Evolutionary conservation across 176 grass and related monocot genomes (phyloP), one percentile per base, ranked within the genome.

Genomic region (Triticum turgidum): DNA sequence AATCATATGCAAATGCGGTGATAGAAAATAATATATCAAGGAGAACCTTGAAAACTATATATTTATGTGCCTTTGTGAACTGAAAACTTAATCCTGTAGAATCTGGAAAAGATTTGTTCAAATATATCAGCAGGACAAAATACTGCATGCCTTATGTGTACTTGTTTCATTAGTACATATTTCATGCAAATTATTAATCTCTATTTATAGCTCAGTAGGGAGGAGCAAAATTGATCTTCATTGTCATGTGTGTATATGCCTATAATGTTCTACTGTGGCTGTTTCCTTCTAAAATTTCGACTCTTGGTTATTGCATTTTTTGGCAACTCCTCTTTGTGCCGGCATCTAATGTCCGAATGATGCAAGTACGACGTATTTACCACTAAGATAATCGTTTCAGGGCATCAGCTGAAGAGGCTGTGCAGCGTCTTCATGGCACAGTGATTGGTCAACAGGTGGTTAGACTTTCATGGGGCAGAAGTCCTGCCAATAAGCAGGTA

Each of bases 391-490:
- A 82, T 67, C 49, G 15, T 80, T 88, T 77, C 84, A 99, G 97
- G 87, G 61, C 90, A 89, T 91, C 88, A 83, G 97, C 97, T 86
- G 97, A 99, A 86, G 97, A 99, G 78, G 97, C 97, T 70, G 90
- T 94, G 61, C 94, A 96, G 83, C 95, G 94, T 42, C 90, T 99
- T 86, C 97, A 99, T 90, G 97, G 97, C 81, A 94, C 88, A 73
- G 37, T 91, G 86, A 96, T 99, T 65, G 94, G 97, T 42, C 97
- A 99, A 73, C 97, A 96, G 89, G 80, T 88, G 69, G 97, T 97
- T 84, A 83, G 94, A 56, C 94, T 99, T 93, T 99, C 97, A 78
- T 99, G 97, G 97, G 97, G 97, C 69, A 89, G 89, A 90, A 99
- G 87, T 90, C 90, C 92, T 37, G 83, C 85, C 41, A 94, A 85